Base-by-base conservation (phyloP, 164 flowering plant genomes). In the Echeveria elegans region DNA sequence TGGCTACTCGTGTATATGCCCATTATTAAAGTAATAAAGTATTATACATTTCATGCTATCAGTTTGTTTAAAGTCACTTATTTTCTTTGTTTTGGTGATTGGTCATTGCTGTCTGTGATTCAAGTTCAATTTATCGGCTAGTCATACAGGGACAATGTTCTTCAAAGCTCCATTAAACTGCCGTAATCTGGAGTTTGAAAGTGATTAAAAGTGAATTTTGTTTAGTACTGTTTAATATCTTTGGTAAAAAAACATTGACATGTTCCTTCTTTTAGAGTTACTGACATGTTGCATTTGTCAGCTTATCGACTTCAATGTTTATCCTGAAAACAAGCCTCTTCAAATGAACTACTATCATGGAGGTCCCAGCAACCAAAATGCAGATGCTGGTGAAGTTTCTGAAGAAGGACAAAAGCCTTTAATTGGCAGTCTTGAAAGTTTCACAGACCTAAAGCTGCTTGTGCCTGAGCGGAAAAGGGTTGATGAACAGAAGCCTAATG, bases 261-360 rank as follows among this genome's bases (percentile, higher is more conserved):
- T 53, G n/a, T 24, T 21, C 26, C 24, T 53, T 53, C 26, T 21
- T 16, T 16, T 26, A 2, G 4, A 8, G 60, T 26, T 26, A 53
- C 60, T 53, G 60, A 53, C 60, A 53, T 53, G 60, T 24, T 53
- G 18, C 60, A 24, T 53, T 53, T 12, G 11, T 10, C 60, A 24
- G 60, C 60, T 53, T 24, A 53, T 53, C 18, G 31, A 53, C 60
- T 53, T 53, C 60, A 53, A 26, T 53, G 60, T 53, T 26, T 10
- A 11, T 31, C 36, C 23, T 66, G n/a, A 30, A 18, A 16, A 45
- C 29, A 29, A 31, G 41, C 68, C 75, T 19, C 68, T 50, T 67
- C 78, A 76, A 19, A 36, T 52, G 38, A 74, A 74, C 65, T 70
- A 45, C 60, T 28, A 68, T 61, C 81, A 78, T 11, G 81, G 76